Conservation (phyloP, 345 rosid genomes). For the Salix koriyanagi region DNA sequence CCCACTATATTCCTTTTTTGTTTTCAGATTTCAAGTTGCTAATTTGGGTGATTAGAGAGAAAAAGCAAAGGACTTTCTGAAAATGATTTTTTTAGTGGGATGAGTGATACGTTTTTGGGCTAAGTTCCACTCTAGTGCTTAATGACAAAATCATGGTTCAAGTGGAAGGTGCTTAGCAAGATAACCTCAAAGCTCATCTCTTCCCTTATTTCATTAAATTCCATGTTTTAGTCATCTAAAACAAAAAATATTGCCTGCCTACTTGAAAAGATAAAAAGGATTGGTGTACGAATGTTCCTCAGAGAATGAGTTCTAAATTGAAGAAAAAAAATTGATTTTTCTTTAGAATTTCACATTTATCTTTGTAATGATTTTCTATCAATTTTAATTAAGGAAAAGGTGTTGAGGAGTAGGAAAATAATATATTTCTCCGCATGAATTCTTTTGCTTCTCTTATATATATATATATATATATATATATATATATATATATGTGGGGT, state of each 20-base stretch:
- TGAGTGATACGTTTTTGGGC: constrained; percentile 14
- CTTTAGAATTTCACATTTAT: neutral
- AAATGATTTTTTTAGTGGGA: constrained; percentile 17
- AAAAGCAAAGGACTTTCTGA: constrained; percentile 20
- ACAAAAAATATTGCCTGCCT: neutral
- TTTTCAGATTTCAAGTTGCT: constrained; percentile 5
- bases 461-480: too few relatives aligned
- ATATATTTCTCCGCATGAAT: neutral
- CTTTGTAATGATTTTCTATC: neutral
- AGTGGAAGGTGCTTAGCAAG: neutral
- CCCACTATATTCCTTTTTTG: neutral
- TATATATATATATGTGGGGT: too few relatives aligned
- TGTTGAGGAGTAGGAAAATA: neutral
- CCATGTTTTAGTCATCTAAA: neutral
- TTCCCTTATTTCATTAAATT: neutral
- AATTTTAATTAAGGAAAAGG: neutral
- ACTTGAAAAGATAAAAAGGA: neutral
- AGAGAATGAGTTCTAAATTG: neutral
- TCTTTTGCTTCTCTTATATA: neutral
- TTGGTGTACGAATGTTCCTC: neutral
- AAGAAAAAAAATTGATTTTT: neutral
- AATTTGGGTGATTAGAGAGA: neutral
- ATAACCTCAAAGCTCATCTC: neutral
- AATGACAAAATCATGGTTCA: neutral
- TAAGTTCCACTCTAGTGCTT: neutral